A percentile compares a stretch with the other conserved stretches of the same genome.
phyloP scores from a whole-genome alignment of 371 early-diverging fungal species.

The Blastocladiella emersonii region DNA sequence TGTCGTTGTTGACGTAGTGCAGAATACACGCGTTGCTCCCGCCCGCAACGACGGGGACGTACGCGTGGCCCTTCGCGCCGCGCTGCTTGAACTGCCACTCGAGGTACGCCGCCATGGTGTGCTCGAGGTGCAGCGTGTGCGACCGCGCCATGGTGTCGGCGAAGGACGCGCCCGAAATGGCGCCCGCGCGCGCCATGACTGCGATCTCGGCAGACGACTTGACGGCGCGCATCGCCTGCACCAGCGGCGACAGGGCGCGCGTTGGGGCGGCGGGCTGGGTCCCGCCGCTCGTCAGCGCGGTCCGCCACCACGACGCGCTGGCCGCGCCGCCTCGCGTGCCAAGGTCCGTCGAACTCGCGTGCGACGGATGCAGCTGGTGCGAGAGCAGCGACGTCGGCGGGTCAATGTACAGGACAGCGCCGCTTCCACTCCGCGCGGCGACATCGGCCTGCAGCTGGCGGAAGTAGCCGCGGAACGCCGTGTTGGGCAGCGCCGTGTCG shows the following conservation, averaged over 20 bases:
- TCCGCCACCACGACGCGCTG: constrained; percentile 5
- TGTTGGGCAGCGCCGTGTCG: background rate
- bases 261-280: constrained; percentile 4
- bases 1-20: constrained; percentile 87
- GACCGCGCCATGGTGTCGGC: constrained; percentile 8
- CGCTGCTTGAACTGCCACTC: constrained; percentile 60
- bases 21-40: constrained; percentile 78
- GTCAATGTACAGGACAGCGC: background rate
- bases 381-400: background rate
- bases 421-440: background rate
- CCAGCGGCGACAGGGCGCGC: constrained; percentile 13
- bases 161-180: constrained; percentile 64
- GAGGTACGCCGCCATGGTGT: constrained; percentile 53
- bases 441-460: background rate
- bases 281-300: constrained; percentile 9
- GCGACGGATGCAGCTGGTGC: too few relatives aligned
- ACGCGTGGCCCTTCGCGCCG: constrained; percentile 66
- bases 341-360: too few relatives aligned
- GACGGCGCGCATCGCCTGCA: constrained; percentile 59
- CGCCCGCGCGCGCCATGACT: constrained; percentile 62
- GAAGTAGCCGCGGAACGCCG: background rate
- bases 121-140: constrained; percentile 12
- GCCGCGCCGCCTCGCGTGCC: too few relatives aligned
- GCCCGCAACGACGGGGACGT: constrained; percentile 91
- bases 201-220: constrained; percentile 63